Conservation (phyloP, 495 filamentous ascomycete species). For the Glonium stellatum region DNA sequence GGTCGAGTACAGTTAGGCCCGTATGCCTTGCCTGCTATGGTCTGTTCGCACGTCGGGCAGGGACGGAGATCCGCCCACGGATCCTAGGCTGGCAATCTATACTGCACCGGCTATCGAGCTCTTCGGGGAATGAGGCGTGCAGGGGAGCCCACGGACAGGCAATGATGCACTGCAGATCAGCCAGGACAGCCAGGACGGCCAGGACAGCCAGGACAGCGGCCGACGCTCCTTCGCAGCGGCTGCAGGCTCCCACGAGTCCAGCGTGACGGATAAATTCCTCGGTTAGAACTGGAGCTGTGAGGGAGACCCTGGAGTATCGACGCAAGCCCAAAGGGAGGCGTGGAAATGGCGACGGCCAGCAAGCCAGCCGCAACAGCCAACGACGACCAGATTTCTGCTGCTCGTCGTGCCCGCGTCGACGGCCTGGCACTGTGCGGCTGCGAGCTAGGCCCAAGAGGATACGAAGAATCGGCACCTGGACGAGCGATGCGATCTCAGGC, state of each 20-base stretch:
- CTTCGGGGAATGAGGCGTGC: conserved; percentile 20
- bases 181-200: conserved; percentile 7
- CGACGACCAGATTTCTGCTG: no score
- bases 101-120: conserved; percentile 27
- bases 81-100: conserved; percentile 27
- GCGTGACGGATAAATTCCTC: conserved; percentile 19
- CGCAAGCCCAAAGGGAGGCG: not conserved
- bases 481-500: not conserved
- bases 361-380: not conserved
- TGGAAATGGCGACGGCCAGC: conserved; percentile 2
- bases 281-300: conserved; percentile 3
- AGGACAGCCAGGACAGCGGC: conserved; percentile 19
- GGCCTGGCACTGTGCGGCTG: no score
- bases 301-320: not conserved
- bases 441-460: no score
- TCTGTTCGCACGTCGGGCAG: conserved; percentile 1
- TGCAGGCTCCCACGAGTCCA: conserved; percentile 10
- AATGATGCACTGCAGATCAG: conserved; percentile 30
- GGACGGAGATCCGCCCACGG: conserved; percentile 11
- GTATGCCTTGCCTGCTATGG: conserved; percentile 8
- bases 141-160: conserved; percentile 22
- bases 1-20: conserved; percentile 13
- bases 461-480: no score
- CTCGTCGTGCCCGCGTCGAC: no score
- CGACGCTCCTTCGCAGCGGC: not conserved